Base-by-base conservation (phyloP, 2,329 filamentous ascomycete genomes). In the Diaporthe humulicola region DNA sequence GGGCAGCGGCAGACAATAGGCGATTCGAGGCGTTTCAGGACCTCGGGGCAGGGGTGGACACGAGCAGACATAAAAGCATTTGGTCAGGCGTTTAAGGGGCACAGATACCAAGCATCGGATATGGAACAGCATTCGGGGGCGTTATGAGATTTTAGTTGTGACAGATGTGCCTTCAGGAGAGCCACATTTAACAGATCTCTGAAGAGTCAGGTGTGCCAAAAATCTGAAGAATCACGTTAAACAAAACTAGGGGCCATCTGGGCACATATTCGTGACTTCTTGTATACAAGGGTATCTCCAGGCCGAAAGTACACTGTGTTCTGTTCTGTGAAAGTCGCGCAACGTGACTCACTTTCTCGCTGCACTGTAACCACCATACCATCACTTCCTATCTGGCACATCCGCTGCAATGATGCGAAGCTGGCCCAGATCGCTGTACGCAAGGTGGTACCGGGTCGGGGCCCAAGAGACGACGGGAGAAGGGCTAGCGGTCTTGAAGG, bases 391-490 rank as follows among this genome's bases (percentile, higher is more conserved):
- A 64, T 87, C 87, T 30, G 82, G 74, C 30, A 72, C 79, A 77
- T 91, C 90, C 50, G 90, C 84, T 15, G 92, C 92, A 64, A 95
- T 86, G 74, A 95, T 94, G 79, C 93, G 91, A 74, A 96, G 83
- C 69, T 89, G 89, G 0, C 92, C 92, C 48, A 90, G 83, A 80
- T 96, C 94, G 70, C 90, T 90, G 81, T 95, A 95, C 2, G 94
- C 94, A 75, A 96, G 84, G 78, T 90, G 91, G 81, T 96, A 96
- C 73, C 91, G 88, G 56, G 89, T 92, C 3, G 94, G 94, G 77
- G 94, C 93, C 94, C 94, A 96, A 3, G 92, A 90, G 10, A 95
- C 92, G 15, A 93, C 88, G 1, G 91, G 90, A 72, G 90, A 91
- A 17, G 92, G 85, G 30, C 90, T 89, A 0, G 87, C 86, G 14